A percentile compares a stretch with the other conserved stretches of the same genome.
phyloP scores from a whole-genome alignment of 371 early-diverging fungal genomes.

The Rhizopus stolonifer region DNA sequence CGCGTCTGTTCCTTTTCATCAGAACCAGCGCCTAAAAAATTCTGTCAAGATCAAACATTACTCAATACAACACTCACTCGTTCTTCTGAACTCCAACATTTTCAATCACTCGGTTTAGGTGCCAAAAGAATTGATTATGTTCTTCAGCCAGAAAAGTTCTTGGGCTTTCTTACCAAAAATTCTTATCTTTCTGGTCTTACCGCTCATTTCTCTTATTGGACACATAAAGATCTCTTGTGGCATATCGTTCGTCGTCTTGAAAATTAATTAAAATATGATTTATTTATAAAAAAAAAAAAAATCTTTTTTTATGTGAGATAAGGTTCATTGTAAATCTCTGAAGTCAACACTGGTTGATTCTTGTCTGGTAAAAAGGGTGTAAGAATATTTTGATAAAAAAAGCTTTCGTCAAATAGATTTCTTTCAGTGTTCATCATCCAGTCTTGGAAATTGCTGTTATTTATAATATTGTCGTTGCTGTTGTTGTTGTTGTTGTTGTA shows the following conservation, averaged over 20 bases:
- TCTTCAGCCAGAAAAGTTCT: constrained; percentile 39
- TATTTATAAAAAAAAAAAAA: too few species aligned
- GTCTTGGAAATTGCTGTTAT: too few species aligned
- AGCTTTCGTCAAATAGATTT: too few species aligned
- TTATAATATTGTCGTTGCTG: too few species aligned
- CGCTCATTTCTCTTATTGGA: constrained; percentile 57
- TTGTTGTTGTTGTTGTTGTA: too few species aligned
- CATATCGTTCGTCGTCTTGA: constrained; percentile 39
- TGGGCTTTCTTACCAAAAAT: constrained; percentile 43
- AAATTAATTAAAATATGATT: too few species aligned
- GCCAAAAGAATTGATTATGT: constrained; percentile 38
- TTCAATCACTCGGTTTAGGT: not conserved
- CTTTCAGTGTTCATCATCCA: too few species aligned
- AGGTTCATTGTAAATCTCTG: too few species aligned
- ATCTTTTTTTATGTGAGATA: too few species aligned
- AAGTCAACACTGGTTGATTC: too few species aligned
- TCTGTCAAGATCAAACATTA: not conserved
- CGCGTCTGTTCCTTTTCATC: not conserved
- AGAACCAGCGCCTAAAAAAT: not conserved
- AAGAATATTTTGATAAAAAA: too few species aligned
- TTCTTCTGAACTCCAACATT: not conserved
- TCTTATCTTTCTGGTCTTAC: constrained; percentile 41
- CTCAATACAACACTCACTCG: not conserved
- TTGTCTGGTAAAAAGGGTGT: too few species aligned
- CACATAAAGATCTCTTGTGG: constrained; percentile 49